Base-by-base conservation (phyloP, 306 rosid species). In the Calophaca sinica region DNA sequence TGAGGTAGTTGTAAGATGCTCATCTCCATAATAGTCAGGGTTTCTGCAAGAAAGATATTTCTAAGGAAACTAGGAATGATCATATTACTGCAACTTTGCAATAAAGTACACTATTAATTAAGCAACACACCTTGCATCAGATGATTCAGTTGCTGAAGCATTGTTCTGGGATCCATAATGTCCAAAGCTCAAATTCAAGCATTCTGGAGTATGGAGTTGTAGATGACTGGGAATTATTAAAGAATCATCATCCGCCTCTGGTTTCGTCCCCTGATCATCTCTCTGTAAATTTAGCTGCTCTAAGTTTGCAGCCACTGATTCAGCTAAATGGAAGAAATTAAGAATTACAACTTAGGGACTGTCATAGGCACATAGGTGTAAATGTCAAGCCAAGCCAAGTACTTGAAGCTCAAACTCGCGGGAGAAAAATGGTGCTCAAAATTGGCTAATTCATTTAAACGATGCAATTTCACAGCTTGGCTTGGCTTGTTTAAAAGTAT, bases 211-310 rank as follows among this genome's bases (percentile, higher is more conserved):
- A 84, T 93, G 98, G 26, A 86, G 84, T 70, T 89, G 97, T 32
- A 93, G 86, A 82, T 93, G 98, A 85, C 88, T 83, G 55, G 98
- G 98, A 83, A 93, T 93, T 52, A 93, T 85, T 44, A 93, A 96
- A 82, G 90, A 20, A 20, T 20, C 36, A 33, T 4, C 36, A 33
- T 86, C 91, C 63, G 91, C 97, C 75, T 91, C 96, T 66, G 89
- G 80, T 81, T 85, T 82, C 52, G 82, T 68, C 72, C 62, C 88
- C 35, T 66, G 85, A 83, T 87, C 94, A 58, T 94, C 91, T 26
- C 84, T 70, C 78, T 79, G 86, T 76, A 94, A 41, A 83, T 75
- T 85, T 57, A 94, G 79, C 50, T 89, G 96, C 83, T 89, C 87
- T 57, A 94, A 70, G 85, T 91, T 87, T 62, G 94, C 88, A n/a